phyloP scores from a whole-genome alignment of 345 rosid species.

The Acer negundo region DNA sequence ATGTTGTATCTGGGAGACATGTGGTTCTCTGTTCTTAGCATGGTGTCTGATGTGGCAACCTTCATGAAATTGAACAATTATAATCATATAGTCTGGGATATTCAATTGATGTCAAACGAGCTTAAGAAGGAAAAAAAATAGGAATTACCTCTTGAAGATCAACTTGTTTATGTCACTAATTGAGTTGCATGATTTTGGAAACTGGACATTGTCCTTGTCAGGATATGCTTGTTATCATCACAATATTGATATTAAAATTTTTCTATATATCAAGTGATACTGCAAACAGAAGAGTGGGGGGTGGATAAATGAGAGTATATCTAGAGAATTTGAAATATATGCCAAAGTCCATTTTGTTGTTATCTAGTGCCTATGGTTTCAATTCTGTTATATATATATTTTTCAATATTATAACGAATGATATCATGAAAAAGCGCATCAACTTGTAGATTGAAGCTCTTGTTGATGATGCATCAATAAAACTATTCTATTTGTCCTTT shows the following conservation, averaged over 20 bases:
- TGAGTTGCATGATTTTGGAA: slow-evolving; percentile 1
- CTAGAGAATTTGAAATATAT: not conserved
- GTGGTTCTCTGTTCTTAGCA: not conserved
- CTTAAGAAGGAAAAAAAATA: not conserved
- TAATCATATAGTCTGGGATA: not conserved
- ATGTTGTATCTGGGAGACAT: not conserved
- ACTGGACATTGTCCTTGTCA: not conserved
- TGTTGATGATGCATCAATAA: not conserved
- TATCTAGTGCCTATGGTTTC: not conserved
- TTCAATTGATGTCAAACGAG: not conserved
- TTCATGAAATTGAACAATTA: not conserved
- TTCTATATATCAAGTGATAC: not conserved
- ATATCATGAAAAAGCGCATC: not conserved
- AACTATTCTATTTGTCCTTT: slow-evolving; percentile 13
- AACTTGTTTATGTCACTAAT: not conserved
- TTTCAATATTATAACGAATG: not conserved
- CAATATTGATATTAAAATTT: not conserved
- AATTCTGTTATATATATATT: not conserved
- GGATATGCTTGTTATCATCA: not conserved
- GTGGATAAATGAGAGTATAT: not conserved
- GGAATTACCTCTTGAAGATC: not conserved
- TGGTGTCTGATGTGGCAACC: slow-evolving; percentile 6
- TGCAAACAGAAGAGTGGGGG: not conserved
- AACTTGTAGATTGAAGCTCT: not conserved
- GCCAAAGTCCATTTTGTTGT: not conserved